These are phyloP conservation scores for Lentinula sp. DNA, from an alignment of 768 basidiomycete genomes.

Conservation along the genomic window DNA sequence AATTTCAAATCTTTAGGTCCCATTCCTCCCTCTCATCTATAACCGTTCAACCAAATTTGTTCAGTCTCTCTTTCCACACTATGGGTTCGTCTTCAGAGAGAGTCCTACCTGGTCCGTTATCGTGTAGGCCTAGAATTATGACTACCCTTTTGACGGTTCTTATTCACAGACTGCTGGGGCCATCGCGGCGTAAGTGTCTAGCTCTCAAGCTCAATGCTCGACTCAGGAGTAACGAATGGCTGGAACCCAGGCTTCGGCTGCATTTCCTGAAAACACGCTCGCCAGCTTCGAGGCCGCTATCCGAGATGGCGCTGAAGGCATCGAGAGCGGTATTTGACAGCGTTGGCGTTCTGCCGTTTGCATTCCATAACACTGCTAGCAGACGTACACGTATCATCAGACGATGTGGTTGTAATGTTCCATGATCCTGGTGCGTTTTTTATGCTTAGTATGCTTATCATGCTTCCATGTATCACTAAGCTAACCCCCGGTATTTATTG, in stretches of 20 bases:
- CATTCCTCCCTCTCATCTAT: neutral
- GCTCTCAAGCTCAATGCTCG: neutral
- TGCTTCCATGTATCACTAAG: neutral
- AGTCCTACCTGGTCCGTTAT: slow-evolving; percentile 1
- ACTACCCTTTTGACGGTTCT: neutral
- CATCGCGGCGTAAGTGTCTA: slow-evolving; percentile 23
- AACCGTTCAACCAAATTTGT: neutral
- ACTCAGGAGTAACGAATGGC: neutral
- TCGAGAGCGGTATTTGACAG: slow-evolving; percentile 87
- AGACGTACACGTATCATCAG: slow-evolving; percentile 94
- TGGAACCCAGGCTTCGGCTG: slow-evolving; percentile 64
- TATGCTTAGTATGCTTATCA: slow-evolving; percentile 4
- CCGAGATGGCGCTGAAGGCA: slow-evolving; percentile 90
- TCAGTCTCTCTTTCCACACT: neutral
- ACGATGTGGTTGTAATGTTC: slow-evolving; percentile 89
- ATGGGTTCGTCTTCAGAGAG: neutral
- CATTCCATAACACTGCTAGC: slow-evolving; percentile 46
- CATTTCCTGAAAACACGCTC: slow-evolving; percentile 90
- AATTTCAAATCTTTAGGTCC: neutral
- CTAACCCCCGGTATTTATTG: neutral
- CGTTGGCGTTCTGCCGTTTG: slow-evolving; percentile 25
- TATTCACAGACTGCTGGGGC: slow-evolving; percentile 59
- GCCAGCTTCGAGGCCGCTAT: slow-evolving; percentile 95
- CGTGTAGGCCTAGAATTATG: neutral
- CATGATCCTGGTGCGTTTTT: slow-evolving; percentile 74